A percentile compares a stretch with the other conserved stretches of the same genome.
These are phyloP conservation scores for Ceriops decandra DNA, from an alignment of 345 rosid genomes.

Conservation along the genomic window DNA sequence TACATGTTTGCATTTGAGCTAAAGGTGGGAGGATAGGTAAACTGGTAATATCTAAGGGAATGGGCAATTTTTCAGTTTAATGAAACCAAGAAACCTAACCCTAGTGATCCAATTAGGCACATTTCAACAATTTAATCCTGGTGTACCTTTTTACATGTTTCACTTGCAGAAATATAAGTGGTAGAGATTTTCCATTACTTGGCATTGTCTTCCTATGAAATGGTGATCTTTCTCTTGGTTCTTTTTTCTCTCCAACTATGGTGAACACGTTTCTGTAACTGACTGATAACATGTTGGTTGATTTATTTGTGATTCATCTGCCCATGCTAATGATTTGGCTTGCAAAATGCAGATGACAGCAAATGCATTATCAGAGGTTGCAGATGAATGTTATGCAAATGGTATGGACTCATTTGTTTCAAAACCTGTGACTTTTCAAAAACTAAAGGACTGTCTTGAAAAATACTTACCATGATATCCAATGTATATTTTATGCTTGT, in stretches of 20 bases:
- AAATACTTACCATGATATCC: slow-evolving; percentile 45
- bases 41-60: not conserved
- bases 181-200: too few relatives aligned
- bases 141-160: too few relatives aligned
- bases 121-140: too few relatives aligned
- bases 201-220: not conserved
- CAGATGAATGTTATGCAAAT: slow-evolving; percentile 81
- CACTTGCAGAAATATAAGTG: too few relatives aligned
- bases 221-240: not conserved
- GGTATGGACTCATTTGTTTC: slow-evolving; percentile 96
- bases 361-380: slow-evolving; percentile 86
- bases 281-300: too few relatives aligned
- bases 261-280: too few relatives aligned
- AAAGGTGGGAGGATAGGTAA: not conserved
- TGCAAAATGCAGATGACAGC: slow-evolving; percentile 77
- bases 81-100: not conserved
- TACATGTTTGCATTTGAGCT: too few relatives aligned
- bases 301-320: too few relatives aligned
- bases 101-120: not conserved
- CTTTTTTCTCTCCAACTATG: too few relatives aligned
- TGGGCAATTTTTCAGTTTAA: not conserved
- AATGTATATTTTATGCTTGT: slow-evolving; percentile 38
- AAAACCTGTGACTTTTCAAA: slow-evolving; percentile 82
- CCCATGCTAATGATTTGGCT: not conserved
- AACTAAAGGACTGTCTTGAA: slow-evolving; percentile 66